Percentiles rank a stretch among this genome's conserved stretches.
Evolutionary conservation across 768 basidiomycete genomes (phyloP).

Genomic region (Lentinula sp.): DNA sequence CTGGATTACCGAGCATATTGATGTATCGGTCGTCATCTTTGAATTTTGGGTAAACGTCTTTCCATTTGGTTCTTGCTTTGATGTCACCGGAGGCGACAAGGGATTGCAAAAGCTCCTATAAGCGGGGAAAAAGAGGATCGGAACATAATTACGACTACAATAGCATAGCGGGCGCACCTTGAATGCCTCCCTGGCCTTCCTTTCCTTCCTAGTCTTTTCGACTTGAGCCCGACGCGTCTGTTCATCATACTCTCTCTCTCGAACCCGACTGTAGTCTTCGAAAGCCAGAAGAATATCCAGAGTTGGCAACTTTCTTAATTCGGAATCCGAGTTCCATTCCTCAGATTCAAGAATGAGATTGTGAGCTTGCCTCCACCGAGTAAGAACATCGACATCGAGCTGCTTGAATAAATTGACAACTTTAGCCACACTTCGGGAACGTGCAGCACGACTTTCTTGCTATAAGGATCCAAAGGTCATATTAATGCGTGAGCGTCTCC

Average conservation of each 20-base stretch:
- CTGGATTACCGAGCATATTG: conserved; percentile 84
- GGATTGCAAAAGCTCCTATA: conserved; percentile 64
- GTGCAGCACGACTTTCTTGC: conserved; percentile 76
- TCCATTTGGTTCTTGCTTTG: conserved; percentile 87
- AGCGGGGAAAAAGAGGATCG: background rate
- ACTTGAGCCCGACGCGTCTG: conserved; percentile 74
- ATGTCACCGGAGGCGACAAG: conserved; percentile 63
- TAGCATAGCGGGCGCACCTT: conserved; percentile 42
- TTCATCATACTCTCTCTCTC: conserved; percentile 90
- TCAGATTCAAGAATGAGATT: conserved; percentile 69
- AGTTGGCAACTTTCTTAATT: conserved; percentile 78
- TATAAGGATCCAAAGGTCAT: conserved; percentile 21
- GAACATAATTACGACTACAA: background rate
- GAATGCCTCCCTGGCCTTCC: conserved; percentile 91
- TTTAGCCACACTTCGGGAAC: conserved; percentile 75
- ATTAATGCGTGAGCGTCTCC: background rate
- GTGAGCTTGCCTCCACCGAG: conserved; percentile 86
- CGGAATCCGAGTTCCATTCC: conserved; percentile 71
- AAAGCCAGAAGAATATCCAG: conserved; percentile 91
- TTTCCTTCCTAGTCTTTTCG: conserved; percentile 76
- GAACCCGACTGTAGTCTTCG: conserved; percentile 87
- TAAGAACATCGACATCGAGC: conserved; percentile 87
- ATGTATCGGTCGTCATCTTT: conserved; percentile 78
- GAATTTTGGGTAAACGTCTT: conserved; percentile 76
- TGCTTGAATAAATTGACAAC: conserved; percentile 82